Evolutionary conservation across 352 stramenopile species (phyloP).

Genomic region (Pythium scleroteichum): DNA sequence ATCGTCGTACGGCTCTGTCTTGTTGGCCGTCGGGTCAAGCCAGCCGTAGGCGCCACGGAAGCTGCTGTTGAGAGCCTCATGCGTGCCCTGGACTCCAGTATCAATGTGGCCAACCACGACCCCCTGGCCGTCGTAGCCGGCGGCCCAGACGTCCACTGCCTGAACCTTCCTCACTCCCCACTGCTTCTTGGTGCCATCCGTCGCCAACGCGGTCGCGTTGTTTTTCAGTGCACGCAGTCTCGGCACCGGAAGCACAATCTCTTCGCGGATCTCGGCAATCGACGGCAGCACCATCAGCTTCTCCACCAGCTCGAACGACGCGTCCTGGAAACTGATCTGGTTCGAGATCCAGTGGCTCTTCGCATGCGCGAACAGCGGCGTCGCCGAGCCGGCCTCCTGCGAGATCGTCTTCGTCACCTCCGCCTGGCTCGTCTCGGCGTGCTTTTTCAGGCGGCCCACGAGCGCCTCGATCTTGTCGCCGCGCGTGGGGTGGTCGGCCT

Average conservation of each 20-base stretch:
- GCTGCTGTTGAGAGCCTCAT: constrained; percentile 16
- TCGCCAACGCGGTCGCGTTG: neutral
- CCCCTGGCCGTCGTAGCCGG: constrained; percentile 19
- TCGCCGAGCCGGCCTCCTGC: neutral
- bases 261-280: constrained; percentile 13
- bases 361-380: neutral
- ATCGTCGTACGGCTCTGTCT: constrained; percentile 24
- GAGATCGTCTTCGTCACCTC: constrained; percentile 9
- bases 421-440: constrained; percentile 11
- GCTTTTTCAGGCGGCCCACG: constrained; percentile 14
- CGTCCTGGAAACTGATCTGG: constrained; percentile 16
- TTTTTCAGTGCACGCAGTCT: neutral
- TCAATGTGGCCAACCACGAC: constrained; percentile 33
- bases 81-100: constrained; percentile 27
- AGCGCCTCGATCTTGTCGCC: constrained; percentile 25
- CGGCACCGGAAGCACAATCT: neutral
- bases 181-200: constrained; percentile 1
- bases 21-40: constrained; percentile 29
- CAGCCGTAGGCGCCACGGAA: constrained; percentile 16
- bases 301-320: constrained; percentile 14
- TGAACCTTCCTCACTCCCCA: constrained; percentile 26
- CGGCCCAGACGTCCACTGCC: constrained; percentile 20
- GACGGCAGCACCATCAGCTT: constrained; percentile 20
- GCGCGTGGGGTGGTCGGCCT: constrained; percentile 8
- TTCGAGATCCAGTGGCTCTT: constrained; percentile 22